Base-by-base conservation (phyloP, 306 rosid genomes). In the Cicer bijugum region DNA sequence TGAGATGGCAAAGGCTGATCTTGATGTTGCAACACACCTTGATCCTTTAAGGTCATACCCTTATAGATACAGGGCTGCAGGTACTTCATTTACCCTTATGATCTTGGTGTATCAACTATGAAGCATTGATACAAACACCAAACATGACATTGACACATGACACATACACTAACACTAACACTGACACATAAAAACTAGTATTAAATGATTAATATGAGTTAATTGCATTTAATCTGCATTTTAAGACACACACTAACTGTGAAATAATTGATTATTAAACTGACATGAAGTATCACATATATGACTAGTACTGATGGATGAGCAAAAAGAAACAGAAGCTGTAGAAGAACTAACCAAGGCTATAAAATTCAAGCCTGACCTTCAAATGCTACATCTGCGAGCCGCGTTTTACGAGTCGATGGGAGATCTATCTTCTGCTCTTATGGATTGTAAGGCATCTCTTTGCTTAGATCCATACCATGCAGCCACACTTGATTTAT, bases 61-160 rank as follows among this genome's bases (percentile, higher is more conserved):
- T 1, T 92, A 89, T 80, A 88, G 93, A 89, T 89, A 86, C 73
- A 84, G 96, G 82, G 97, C 97, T 71, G 97, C 97, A 84, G 97
- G 97, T 91, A 75, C 53, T 17, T 78, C 17, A 7, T 38, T 56
- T 39, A 20, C 33, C 33, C 33, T 28, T 28, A 28, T 28, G 33
- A 28, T 28, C 33, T 28, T 28, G 33, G 3, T 28, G 33, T 3
- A 28, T 28, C 33, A 28, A 28, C 33, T 28, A 28, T 28, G 4
- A 28, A 28, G 4, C 33, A 28, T 4, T 28, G 33, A 28, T 4
- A 28, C 4, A 28, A 28, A 28, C 33, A 28, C 4, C 4, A 28
- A 28, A 28, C 33, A 28, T 28, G 33, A 3, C 33, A 23, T 2
- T 23, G 28, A 23, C 28, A 23, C 3, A 19, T 19, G 33, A 16